Evolutionary conservation across 1,284 basidiomycete genomes (phyloP), one percentile per base, ranked within the genome.

Genomic region (Thecaphora thlaspeos): DNA sequence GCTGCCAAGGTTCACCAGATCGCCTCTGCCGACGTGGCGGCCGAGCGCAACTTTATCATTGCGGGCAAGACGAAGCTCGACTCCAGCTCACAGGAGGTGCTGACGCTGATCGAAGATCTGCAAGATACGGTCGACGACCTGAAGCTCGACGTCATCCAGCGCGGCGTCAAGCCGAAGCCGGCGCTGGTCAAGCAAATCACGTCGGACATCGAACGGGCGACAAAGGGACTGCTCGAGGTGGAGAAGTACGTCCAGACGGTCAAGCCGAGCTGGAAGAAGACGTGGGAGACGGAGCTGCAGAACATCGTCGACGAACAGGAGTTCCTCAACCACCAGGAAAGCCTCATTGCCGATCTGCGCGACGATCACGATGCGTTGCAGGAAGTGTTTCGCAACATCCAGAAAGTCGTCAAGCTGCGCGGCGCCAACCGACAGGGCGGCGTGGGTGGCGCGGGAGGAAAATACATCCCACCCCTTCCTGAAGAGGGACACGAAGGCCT

Each of bases 271-370:
- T 98, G 94, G 94, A 91, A 94, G 82, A 91, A 94, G 83, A 96
- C 93, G 22, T 98, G 94, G 94, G 90, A 90, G 70, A 86, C 89
- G 71, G 94, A 98, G 81, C 80, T 98, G 76, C 89, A 91, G 81
- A 90, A 91, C 67, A 93, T 98, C 56, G 89, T 97, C 41, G 93
- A 96, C 78, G 94, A 98, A 79, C 94, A 98, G 78, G 89, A 93
- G 69, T 89, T 95, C 81, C 81, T 97, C 48, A 87, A 76, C 50
- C 72, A 76, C 57, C 73, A 77, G 53, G 75, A 76, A 36, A 70
- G 75, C 2, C 43, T 77, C 17, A 46, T 77, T 4, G 59, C 57
- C 21, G 75, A 77, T 44, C 49, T 77, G 38, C 52, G 73, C 28
- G 75, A 75, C 41, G 75, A 77, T 45, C 51, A 70, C 30, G 40